These are phyloP conservation scores for Acanthamoeba polyphaga DNA, from an alignment of 208 protist genomes.

Conservation along the genomic window DNA sequence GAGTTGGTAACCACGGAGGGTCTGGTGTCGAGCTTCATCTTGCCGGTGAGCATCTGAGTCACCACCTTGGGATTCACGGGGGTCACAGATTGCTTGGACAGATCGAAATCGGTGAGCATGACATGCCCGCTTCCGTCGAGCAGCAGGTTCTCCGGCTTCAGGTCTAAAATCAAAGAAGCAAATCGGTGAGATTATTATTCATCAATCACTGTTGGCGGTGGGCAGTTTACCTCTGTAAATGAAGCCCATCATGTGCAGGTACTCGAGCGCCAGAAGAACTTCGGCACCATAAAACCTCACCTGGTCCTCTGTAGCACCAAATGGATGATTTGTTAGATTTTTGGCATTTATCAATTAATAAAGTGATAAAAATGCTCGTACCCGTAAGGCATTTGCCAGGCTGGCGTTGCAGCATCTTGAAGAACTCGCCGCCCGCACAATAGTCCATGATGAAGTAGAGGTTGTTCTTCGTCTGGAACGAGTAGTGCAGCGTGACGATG, in stretches of 20 bases:
- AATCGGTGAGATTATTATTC: not conserved
- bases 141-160: conserved; percentile 98
- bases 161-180: conserved; percentile 85
- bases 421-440: conserved; percentile 88
- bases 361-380: conserved; percentile 41
- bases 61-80: conserved; percentile 57
- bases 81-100: conserved; percentile 87
- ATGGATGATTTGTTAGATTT: not conserved
- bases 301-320: conserved; percentile 77
- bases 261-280: conserved; percentile 96
- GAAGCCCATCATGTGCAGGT: conserved; percentile 95
- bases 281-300: conserved; percentile 94
- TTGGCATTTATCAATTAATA: not conserved
- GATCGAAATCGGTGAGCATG: conserved; percentile 97
- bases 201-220: not conserved
- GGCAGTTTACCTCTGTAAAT: conserved; percentile 92
- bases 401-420: conserved; percentile 85
- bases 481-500: conserved; percentile 87
- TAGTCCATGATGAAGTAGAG: conserved; percentile 89
- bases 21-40: conserved; percentile 68
- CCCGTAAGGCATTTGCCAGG: conserved; percentile 79
- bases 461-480: conserved; percentile 83
- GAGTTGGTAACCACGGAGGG: conserved; percentile 83
- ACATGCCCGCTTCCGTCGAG: conserved; percentile 94
- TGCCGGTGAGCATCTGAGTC: conserved; percentile 42